phyloP scores from a whole-genome alignment of 106 monocot genomes.

The Dendrobium catenatum region DNA sequence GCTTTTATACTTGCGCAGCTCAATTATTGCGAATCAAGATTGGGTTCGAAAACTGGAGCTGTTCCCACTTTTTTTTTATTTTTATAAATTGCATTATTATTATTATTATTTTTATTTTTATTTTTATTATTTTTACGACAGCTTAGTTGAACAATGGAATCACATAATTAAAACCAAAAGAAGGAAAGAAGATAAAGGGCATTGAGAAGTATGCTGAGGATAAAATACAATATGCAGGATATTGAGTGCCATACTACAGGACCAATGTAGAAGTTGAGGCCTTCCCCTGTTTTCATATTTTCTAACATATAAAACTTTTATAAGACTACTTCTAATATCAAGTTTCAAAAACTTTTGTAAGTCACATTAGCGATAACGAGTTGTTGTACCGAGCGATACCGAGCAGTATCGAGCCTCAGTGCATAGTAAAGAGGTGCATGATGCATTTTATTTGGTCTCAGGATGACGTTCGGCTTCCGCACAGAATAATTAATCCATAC shows the following conservation, averaged over 20 bases:
- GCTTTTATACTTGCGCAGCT: constrained; percentile 39
- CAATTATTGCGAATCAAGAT: constrained; percentile 50
- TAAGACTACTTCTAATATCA: too few species aligned
- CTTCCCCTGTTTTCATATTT: neutral
- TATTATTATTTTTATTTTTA: too few species aligned
- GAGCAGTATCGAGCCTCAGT: too few species aligned
- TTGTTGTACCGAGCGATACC: too few species aligned
- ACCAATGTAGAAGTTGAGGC: constrained; percentile 2
- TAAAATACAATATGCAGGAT: neutral
- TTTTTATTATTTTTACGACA: too few species aligned
- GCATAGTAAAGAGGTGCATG: too few species aligned
- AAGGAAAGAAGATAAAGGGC: constrained; percentile 25
- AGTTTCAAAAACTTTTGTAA: too few species aligned
- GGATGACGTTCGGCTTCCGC: too few species aligned
- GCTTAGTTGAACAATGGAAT: constrained; percentile 23
- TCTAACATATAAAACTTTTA: neutral
- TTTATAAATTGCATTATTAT: too few species aligned
- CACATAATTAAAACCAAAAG: constrained; percentile 24
- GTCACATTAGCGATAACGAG: too few species aligned
- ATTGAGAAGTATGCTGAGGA: constrained; percentile 37
- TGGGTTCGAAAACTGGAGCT: constrained; percentile 31
- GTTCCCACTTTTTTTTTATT: constrained; percentile 14
- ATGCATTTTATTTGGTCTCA: too few species aligned
- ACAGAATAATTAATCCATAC: too few species aligned
- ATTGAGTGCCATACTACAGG: constrained; percentile 12